A percentile compares a stretch with the other conserved stretches of the same genome.
Conservation (phyloP, 257 asterid genomes). For the Cynanchum wilfordii region DNA sequence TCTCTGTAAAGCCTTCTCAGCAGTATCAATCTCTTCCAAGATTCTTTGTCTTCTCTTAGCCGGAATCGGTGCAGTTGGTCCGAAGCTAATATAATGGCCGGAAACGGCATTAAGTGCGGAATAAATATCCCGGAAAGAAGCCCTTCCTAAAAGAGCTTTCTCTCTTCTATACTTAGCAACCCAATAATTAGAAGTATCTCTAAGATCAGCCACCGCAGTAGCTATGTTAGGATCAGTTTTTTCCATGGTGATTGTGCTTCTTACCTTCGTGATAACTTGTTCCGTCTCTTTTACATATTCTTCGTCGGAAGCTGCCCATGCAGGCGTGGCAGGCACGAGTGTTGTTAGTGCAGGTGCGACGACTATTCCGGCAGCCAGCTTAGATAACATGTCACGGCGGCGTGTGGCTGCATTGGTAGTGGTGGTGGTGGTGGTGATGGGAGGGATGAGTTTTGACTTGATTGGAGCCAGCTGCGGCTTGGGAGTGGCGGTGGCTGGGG, state of each 20-base stretch:
- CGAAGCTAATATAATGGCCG: constrained; percentile 91
- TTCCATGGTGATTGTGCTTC: constrained; percentile 55
- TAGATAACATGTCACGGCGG: constrained; percentile 55
- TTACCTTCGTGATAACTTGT: constrained; percentile 64
- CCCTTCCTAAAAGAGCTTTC: constrained; percentile 64
- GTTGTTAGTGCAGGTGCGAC: constrained; percentile 17
- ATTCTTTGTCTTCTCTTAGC: constrained; percentile 81
- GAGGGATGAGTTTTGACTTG: constrained; percentile 33
- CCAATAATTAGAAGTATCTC: constrained; percentile 79
- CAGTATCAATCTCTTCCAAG: constrained; percentile 89
- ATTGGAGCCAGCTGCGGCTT: constrained; percentile 33
- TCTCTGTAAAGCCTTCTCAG: constrained; percentile 80
- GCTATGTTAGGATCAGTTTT: constrained; percentile 66
- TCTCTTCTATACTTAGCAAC: constrained; percentile 93
- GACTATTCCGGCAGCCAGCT: constrained; percentile 33
- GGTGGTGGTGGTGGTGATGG: constrained; percentile 23
- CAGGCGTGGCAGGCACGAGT: constrained; percentile 27
- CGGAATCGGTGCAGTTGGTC: constrained; percentile 92
- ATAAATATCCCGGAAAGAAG: constrained; percentile 82
- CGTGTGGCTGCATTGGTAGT: constrained; percentile 12
- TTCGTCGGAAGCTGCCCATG: constrained; percentile 54
- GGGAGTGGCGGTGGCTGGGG: constrained; percentile 45
- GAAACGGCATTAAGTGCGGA: constrained; percentile 94
- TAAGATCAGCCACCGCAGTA: constrained; percentile 63
- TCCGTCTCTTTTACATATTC: constrained; percentile 73